These are phyloP conservation scores for Cyclaneusma minus DNA, from an alignment of 2,329 filamentous ascomycete genomes.

Conservation along the genomic window DNA sequence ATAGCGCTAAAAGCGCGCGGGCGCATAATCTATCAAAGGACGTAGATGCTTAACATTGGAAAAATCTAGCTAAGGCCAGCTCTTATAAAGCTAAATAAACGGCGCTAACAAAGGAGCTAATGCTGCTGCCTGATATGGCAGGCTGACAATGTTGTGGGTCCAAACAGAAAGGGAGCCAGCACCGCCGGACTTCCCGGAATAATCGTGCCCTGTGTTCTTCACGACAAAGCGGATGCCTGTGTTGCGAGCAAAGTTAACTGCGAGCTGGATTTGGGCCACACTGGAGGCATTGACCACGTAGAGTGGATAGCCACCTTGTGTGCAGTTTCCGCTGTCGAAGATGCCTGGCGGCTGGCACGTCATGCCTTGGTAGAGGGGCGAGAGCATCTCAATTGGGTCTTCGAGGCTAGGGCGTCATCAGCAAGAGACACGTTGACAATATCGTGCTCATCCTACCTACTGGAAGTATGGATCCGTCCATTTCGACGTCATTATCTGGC, in stretches of 20 bases:
- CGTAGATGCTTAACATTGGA: no score
- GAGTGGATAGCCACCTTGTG: conserved; percentile 13
- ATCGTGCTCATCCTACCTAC: conserved; percentile 8
- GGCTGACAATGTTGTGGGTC: conserved; percentile 32
- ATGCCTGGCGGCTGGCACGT: conserved; percentile 24
- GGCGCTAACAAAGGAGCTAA: no score
- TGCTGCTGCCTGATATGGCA: no score
- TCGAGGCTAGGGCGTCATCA: conserved; percentile 21
- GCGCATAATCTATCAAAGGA: no score
- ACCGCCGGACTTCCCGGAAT: conserved; percentile 15
- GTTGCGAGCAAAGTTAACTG: conserved; percentile 25
- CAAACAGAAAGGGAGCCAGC: conserved; percentile 34
- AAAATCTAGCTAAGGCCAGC: no score
- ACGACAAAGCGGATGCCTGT: conserved; percentile 24
- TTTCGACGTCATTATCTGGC: conserved; percentile 14
- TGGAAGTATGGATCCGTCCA: conserved; percentile 23
- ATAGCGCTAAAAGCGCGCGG: no score
- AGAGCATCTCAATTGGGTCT: conserved; percentile 28
- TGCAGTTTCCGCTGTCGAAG: conserved; percentile 16
- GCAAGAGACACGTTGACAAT: conserved; percentile 10
- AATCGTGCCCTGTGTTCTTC: conserved; percentile 13
- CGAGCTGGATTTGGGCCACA: conserved; percentile 27
- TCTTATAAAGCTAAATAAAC: no score
- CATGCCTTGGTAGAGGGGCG: conserved; percentile 25
- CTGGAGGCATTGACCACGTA: conserved; percentile 20